These are phyloP conservation scores for Anacardium occidentale DNA, from an alignment of 345 rosid species.

Conservation along the genomic window DNA sequence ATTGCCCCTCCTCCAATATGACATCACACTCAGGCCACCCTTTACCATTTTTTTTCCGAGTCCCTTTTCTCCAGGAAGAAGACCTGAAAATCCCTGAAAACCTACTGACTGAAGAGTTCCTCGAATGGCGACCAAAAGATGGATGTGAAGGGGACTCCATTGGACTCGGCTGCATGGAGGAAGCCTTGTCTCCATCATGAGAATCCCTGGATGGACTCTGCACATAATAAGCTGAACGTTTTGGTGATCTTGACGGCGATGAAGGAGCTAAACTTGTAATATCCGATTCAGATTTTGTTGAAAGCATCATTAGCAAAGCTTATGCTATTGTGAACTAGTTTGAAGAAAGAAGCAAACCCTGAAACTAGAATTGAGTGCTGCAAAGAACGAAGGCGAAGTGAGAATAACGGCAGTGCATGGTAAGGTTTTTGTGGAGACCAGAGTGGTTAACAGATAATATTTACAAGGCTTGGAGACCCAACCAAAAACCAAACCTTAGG, in stretches of 20 bases:
- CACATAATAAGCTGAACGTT: slow-evolving; percentile 64
- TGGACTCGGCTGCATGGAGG: slow-evolving; percentile 68
- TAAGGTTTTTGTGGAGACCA: neutral
- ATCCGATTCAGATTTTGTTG: slow-evolving; percentile 74
- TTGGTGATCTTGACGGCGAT: slow-evolving; percentile 78
- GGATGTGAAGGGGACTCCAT: slow-evolving; percentile 88
- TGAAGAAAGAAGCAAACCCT: neutral
- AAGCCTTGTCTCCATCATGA: slow-evolving; percentile 83
- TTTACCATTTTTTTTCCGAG: slow-evolving; percentile 64
- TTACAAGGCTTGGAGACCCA: neutral
- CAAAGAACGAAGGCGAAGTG: neutral
- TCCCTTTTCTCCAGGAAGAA: slow-evolving; percentile 56
- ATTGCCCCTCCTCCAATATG: slow-evolving; percentile 69
- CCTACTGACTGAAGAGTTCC: slow-evolving; percentile 80
- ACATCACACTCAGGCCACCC: slow-evolving; percentile 79
- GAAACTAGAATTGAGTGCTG: neutral
- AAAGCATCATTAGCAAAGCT: slow-evolving; percentile 38
- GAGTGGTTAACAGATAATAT: neutral
- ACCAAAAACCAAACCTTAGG: neutral
- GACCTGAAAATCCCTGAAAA: slow-evolving; percentile 83
- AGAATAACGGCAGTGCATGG: neutral
- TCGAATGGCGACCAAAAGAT: slow-evolving; percentile 72
- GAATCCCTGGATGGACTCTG: slow-evolving; percentile 94
- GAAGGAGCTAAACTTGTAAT: slow-evolving; percentile 74
- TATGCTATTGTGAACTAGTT: too few species aligned